phyloP scores from a whole-genome alignment of 2,329 filamentous ascomycete species.

The Xylariales sp. region DNA sequence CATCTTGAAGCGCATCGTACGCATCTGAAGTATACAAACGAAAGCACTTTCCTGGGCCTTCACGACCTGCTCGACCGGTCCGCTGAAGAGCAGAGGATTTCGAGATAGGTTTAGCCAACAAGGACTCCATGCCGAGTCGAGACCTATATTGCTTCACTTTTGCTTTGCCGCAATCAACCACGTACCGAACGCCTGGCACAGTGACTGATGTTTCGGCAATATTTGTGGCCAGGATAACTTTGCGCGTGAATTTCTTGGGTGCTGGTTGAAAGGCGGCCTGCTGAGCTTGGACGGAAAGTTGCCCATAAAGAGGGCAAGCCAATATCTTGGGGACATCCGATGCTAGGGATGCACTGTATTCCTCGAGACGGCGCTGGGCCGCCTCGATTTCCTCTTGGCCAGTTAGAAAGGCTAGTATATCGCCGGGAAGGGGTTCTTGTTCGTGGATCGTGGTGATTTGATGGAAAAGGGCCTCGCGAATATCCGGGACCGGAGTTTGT shows the following conservation, averaged over 20 bases:
- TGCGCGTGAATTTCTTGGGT: slow-evolving; percentile 68
- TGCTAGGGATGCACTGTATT: slow-evolving; percentile 69
- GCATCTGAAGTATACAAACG: slow-evolving; percentile 80
- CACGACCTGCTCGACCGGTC: slow-evolving; percentile 86
- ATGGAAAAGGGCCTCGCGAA: slow-evolving; percentile 77
- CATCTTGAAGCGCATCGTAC: slow-evolving; percentile 65
- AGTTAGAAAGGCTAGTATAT: slow-evolving; percentile 87
- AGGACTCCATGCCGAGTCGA: slow-evolving; percentile 80
- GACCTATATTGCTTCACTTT: slow-evolving; percentile 91
- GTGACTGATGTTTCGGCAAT: slow-evolving; percentile 99
- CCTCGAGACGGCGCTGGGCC: slow-evolving; percentile 74
- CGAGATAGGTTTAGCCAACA: slow-evolving; percentile 86
- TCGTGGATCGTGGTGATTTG: slow-evolving; percentile 82
- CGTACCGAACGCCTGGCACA: slow-evolving; percentile 85
- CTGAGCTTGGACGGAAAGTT: slow-evolving; percentile 81
- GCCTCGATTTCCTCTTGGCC: slow-evolving; percentile 91
- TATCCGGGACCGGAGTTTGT: slow-evolving; percentile 68
- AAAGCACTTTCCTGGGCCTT: slow-evolving; percentile 85
- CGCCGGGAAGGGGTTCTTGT: slow-evolving; percentile 86
- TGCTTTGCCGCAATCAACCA: slow-evolving; percentile 88
- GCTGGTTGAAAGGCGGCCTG: slow-evolving; percentile 79
- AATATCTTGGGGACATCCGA: slow-evolving; percentile 68
- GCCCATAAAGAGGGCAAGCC: slow-evolving; percentile 82
- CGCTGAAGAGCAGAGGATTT: slow-evolving; percentile 91
- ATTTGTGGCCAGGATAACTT: slow-evolving; percentile 90